Evolutionary conservation across 139 green algal species (phyloP), one percentile per base, ranked within the genome.

Genomic region (Chlamydomonas urium): DNA sequence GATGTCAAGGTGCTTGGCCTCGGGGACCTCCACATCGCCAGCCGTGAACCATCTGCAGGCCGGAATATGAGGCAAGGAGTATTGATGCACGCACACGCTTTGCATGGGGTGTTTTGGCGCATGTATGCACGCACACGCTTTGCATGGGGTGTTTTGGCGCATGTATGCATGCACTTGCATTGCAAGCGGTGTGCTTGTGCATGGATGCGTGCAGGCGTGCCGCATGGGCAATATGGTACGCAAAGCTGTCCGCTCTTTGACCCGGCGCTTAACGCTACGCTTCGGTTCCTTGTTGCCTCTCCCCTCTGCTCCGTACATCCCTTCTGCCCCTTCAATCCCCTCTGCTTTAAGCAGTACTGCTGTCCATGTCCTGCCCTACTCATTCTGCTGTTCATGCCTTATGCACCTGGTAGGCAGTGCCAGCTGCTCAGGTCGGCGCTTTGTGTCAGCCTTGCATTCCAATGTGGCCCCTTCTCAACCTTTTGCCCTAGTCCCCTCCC

Each of bases 1-100:
- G 65, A 97, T 71, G 72, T 98, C 93, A 29, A 98, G 79, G 68
- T 86, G 86, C 70, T 86, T 82, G 24, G 92, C 93, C 37, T 29
- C 24, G 24, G 63, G 85, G 2, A 87, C 79, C 65, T 86, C 67
- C 31, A 96, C 86, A 3, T 85, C 59, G 0, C 71, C 58, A 1
- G 69, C 65, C 2, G 78, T 73, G 59, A 97, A 96, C 90, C 90
- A 96, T 10, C 83, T 89, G 68, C 53, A 32, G 10, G 14, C 42
- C 42, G 14, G 8, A 50, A 24, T 50, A 14, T 50, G 42, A 50
- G 42, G 8, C 42, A 8, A 50, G 14, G 14, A 50, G 14, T 14
- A 50, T 50, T 50, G 42, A 50, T 24, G 42, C 42, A 50, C 14
- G 42, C 23, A 65, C 14, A 61, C 50, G 42, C 42, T 50, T 14